phyloP scores from a whole-genome alignment of 2,329 filamentous ascomycete species.

The Claviceps africana region DNA sequence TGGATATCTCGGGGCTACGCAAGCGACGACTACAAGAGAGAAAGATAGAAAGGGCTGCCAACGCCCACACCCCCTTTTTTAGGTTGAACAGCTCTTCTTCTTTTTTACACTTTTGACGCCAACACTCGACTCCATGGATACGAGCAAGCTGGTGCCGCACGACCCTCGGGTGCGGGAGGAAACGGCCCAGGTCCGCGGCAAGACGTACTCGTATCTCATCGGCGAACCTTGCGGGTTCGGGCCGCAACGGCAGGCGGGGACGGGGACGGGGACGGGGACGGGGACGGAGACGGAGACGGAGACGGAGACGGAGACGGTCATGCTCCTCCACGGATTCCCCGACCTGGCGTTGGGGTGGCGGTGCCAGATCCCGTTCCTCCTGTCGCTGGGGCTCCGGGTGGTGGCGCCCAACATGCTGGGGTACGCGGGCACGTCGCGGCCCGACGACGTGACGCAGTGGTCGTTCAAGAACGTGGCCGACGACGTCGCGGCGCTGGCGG shows the following conservation, averaged over 20 bases:
- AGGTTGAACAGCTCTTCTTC: too few species aligned
- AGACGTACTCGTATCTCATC: slow-evolving; percentile 54
- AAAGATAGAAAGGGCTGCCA: too few species aligned
- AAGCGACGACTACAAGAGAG: too few species aligned
- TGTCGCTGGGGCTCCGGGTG: slow-evolving; percentile 60
- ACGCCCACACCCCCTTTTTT: too few species aligned
- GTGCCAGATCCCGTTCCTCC: slow-evolving; percentile 67
- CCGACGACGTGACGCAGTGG: slow-evolving; percentile 48
- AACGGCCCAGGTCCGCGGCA: slow-evolving; percentile 49
- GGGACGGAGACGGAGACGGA: slow-evolving; percentile 31
- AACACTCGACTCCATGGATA: slow-evolving; percentile 25
- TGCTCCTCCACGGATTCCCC: slow-evolving; percentile 63
- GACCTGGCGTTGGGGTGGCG: slow-evolving; percentile 79
- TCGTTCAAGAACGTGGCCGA: slow-evolving; percentile 56
- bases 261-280: too few species aligned
- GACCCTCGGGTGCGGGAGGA: slow-evolving; percentile 54
- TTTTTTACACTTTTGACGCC: too few species aligned
- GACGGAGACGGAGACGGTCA: slow-evolving; percentile 31
- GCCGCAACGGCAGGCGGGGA: too few species aligned
- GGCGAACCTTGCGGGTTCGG: too few species aligned
- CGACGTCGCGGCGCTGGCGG: slow-evolving; percentile 61
- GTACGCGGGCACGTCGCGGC: slow-evolving; percentile 64
- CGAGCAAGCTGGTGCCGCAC: slow-evolving; percentile 49
- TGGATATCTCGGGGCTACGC: too few species aligned
- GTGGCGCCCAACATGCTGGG: slow-evolving; percentile 79